Evolutionary conservation across 2,329 filamentous ascomycete genomes (phyloP).

Genomic region (Periconia sp.): DNA sequence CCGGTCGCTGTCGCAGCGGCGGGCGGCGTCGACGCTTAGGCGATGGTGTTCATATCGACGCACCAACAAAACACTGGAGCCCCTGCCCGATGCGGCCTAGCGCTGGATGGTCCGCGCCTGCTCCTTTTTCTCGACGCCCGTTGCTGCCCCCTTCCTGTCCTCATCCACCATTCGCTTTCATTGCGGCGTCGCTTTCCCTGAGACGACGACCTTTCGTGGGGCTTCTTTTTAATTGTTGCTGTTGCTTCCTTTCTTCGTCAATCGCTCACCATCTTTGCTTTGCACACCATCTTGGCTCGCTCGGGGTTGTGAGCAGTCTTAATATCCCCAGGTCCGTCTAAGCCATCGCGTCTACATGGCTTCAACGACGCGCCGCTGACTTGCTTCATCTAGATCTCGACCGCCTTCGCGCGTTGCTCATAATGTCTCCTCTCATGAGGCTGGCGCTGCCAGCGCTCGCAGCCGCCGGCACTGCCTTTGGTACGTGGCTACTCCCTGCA

Average conservation of each 20-base stretch:
- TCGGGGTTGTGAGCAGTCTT: slow-evolving; percentile 39
- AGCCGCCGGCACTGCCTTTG: slow-evolving; percentile 58
- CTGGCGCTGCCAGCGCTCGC: slow-evolving; percentile 64
- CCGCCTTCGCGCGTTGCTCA: slow-evolving; percentile 23
- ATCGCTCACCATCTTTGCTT: slow-evolving; percentile 46
- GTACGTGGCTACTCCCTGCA: slow-evolving; percentile 44
- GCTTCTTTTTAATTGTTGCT: slow-evolving; percentile 35
- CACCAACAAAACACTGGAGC: slow-evolving; percentile 3
- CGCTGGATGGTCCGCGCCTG: slow-evolving; percentile 13
- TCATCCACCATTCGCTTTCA: slow-evolving; percentile 23
- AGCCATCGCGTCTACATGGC: slow-evolving; percentile 16
- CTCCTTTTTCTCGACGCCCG: slow-evolving; percentile 22
- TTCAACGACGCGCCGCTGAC: slow-evolving; percentile 29
- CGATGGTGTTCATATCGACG: not conserved
- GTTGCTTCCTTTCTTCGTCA: slow-evolving; percentile 46
- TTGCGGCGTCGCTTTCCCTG: slow-evolving; percentile 10
- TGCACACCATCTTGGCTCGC: slow-evolving; percentile 30
- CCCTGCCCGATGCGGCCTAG: slow-evolving; percentile 7
- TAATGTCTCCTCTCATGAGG: slow-evolving; percentile 61
- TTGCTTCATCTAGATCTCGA: slow-evolving; percentile 26
- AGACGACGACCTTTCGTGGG: slow-evolving; percentile 12
- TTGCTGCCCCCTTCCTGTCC: slow-evolving; percentile 15
- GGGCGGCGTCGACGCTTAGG: not conserved
- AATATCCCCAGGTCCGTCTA: slow-evolving; percentile 41
- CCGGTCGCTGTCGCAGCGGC: too few relatives aligned